These are phyloP conservation scores for Lasiodiplodia hormozganensis DNA, from an alignment of 2,329 filamentous ascomycete genomes.

Conservation along the genomic window DNA sequence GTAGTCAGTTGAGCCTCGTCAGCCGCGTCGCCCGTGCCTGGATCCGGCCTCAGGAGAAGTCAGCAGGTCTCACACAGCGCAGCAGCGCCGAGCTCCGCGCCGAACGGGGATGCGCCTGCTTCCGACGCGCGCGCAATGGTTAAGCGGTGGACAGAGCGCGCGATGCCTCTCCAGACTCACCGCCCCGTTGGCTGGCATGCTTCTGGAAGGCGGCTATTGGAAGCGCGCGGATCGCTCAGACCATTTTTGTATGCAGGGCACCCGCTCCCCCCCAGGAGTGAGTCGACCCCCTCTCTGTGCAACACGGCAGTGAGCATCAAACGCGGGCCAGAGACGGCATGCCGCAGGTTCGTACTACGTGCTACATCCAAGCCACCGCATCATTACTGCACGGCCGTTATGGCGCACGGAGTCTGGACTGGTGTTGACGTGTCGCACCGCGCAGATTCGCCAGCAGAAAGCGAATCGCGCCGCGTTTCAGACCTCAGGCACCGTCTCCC, in stretches of 20 bases:
- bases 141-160: slow-evolving; percentile 5
- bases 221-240: not conserved
- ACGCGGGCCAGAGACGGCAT: slow-evolving; percentile 5
- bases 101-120: not conserved
- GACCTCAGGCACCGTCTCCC: slow-evolving; percentile 3
- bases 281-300: too few relatives aligned
- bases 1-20: not conserved
- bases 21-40: not conserved
- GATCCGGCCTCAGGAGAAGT: not conserved
- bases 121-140: not conserved
- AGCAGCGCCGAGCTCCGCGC: slow-evolving; percentile 1
- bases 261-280: too few relatives aligned
- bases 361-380: slow-evolving; percentile 4
- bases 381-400: not conserved
- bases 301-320: not conserved
- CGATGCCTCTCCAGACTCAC: slow-evolving; percentile 9
- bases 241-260: not conserved
- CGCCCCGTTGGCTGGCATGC: not conserved
- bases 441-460: not conserved
- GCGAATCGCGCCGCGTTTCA: slow-evolving; percentile 20
- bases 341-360: not conserved
- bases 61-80: slow-evolving; percentile 8
- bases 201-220: not conserved
- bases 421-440: slow-evolving; percentile 19
- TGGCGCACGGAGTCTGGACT: slow-evolving; percentile 1